A percentile compares a stretch with the other conserved stretches of the same genome.
Evolutionary conservation across 768 basidiomycete genomes (phyloP).

Genomic region (Zangia roseola): DNA sequence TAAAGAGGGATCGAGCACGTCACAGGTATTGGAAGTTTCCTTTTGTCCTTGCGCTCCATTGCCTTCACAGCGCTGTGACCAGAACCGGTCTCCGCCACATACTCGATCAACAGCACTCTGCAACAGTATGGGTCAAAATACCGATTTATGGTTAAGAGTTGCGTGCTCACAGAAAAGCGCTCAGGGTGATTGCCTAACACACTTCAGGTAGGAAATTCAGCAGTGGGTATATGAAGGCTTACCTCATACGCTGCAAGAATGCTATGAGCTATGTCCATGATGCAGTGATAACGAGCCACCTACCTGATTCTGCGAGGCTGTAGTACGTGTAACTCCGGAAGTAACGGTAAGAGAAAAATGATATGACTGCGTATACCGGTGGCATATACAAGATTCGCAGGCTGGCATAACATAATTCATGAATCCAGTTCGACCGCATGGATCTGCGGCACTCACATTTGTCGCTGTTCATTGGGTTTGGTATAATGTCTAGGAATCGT

Average conservation of each 20-base stretch:
- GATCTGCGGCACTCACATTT: conserved; percentile 53
- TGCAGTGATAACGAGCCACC: conserved; percentile 16
- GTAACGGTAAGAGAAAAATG: conserved; percentile 83
- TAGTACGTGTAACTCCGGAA: conserved; percentile 77
- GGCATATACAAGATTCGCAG: conserved; percentile 86
- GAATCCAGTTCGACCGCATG: neutral
- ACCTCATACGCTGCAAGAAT: conserved; percentile 63
- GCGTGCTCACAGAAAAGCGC: conserved; percentile 75
- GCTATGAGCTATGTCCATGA: conserved; percentile 26
- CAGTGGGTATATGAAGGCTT: conserved; percentile 15
- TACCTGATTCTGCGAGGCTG: conserved; percentile 49
- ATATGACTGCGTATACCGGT: conserved; percentile 74
- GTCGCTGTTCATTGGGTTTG: conserved; percentile 71
- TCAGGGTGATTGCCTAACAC: conserved; percentile 70
- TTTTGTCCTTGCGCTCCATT: conserved; percentile 78
- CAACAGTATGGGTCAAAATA: conserved; percentile 1
- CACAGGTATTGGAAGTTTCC: conserved; percentile 65
- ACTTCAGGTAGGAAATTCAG: conserved; percentile 14
- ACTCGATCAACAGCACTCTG: conserved; percentile 81
- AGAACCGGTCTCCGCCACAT: conserved; percentile 67
- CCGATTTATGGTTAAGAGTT: neutral
- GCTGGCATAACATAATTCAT: conserved; percentile 34
- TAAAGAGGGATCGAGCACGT: conserved; percentile 22
- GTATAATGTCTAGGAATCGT: conserved; percentile 59
- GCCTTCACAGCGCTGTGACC: conserved; percentile 65